Evolutionary conservation across 805 yeast species (phyloP).

Genomic region (Candida coquimbonensis): DNA sequence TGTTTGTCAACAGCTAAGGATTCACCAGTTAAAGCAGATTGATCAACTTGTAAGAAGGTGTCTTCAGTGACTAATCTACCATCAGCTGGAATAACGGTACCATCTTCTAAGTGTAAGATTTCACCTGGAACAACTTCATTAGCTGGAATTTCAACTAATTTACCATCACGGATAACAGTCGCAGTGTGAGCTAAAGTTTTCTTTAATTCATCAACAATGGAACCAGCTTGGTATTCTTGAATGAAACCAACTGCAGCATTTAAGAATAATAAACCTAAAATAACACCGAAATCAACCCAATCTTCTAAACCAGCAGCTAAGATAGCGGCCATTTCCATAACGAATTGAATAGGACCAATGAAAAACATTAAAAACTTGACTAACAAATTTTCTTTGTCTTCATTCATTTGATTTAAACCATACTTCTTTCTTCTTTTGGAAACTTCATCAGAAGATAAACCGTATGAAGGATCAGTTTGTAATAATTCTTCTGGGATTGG

Average conservation of each 20-base stretch:
- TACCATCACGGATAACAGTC: conserved; percentile 76
- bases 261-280: conserved; percentile 76
- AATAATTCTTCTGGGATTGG: conserved; percentile 82
- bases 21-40: conserved; percentile 97
- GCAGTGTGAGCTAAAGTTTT: conserved; percentile 92
- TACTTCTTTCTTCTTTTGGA: conserved; percentile 79
- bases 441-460: conserved; percentile 76
- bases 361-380: conserved; percentile 81
- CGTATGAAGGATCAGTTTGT: conserved; percentile 72
- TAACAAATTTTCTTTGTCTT: conserved; percentile 73
- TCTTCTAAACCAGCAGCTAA: conserved; percentile 95
- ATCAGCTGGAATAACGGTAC: conserved; percentile 89
- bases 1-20: conserved; percentile 92
- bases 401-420: conserved; percentile 88
- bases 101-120: conserved; percentile 85
- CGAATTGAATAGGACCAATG: conserved; percentile 94
- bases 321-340: conserved; percentile 94
- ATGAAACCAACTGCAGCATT: conserved; percentile 94
- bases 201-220: conserved; percentile 93
- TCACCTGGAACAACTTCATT: conserved; percentile 94
- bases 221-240: conserved; percentile 97
- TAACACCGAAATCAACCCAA: conserved; percentile 99
- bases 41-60: conserved; percentile 85
- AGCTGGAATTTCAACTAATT: conserved; percentile 66
- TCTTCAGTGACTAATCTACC: conserved; percentile 85